Conservation (phyloP, 202 grass and related monocot genomes). For the Panicum virgatum region DNA sequence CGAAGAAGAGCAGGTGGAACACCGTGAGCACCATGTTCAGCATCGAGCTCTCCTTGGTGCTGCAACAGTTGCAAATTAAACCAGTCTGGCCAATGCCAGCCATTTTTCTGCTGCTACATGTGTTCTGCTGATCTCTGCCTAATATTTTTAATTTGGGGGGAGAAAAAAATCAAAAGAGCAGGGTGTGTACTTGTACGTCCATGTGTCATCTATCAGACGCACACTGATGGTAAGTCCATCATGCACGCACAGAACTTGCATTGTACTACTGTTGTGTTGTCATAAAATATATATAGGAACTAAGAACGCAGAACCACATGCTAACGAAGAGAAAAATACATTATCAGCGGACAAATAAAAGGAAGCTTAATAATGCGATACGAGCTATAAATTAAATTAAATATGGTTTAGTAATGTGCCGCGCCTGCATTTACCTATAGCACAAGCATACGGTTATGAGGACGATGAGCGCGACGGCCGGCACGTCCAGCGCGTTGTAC, state of each 20-base stretch:
- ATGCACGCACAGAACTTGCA: background rate
- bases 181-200: background rate
- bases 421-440: slow-evolving; percentile 48
- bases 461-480: slow-evolving; percentile 65
- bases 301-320: slow-evolving; percentile 3
- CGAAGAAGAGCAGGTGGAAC: slow-evolving; percentile 77
- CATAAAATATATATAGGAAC: slow-evolving; percentile 44
- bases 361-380: background rate
- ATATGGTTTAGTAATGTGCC: background rate
- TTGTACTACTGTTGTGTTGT: background rate
- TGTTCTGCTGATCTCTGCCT: background rate
- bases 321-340: background rate
- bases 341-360: background rate
- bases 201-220: background rate
- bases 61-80: slow-evolving; percentile 16
- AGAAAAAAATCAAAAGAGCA: background rate
- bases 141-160: background rate
- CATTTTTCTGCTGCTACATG: background rate
- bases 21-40: slow-evolving; percentile 72
- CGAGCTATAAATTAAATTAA: background rate
- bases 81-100: background rate
- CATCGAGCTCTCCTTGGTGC: slow-evolving; percentile 81
- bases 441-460: slow-evolving; percentile 62
- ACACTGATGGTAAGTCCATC: background rate
- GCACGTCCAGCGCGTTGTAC: slow-evolving; percentile 67